Base-by-base conservation (phyloP, 257 asterid genomes). In the Salvia miltiorrhiza region DNA sequence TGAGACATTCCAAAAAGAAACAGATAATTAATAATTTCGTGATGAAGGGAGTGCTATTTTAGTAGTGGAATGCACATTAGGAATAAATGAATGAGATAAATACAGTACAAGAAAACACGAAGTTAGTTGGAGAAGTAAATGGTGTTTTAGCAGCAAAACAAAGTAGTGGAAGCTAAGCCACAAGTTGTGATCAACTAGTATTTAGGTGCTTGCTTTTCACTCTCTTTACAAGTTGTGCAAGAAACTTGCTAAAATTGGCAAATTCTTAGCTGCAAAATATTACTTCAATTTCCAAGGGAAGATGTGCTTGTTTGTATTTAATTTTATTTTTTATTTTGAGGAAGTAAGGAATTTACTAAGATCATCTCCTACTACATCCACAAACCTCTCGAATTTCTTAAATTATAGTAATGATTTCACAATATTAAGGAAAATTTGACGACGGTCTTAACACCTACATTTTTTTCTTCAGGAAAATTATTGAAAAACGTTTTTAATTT, bases 151-250 rank as follows among this genome's bases (percentile, higher is more conserved):
- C 76, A 56, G 35, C 57, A 57, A 47, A 70, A 37, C 76, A n/a
- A 70, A 64, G 77, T 57, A 21, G 77, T 65, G 74, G 69, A 75
- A 75, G 54, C 66, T 67, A 62, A 59, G 65, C 65, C 78, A 74
- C 74, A 17, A 47, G 17, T 52, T 62, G 19, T 52, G 40, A 54
- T 43, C 77, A 40, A 17, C 33, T 26, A 41, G 17, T 43, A 13
- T 44, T 44, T 70, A 32, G 69, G 69, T 70, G 62, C 21, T 47
- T 73, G 10, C 9, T 21, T 66, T 56, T 70, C 74, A 57, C 59
- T 30, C 47, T 43, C 60, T 70, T 57, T 69, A 19, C 59, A 57
- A 24, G 21, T 54, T 48, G 20, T 23, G 17, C 14, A 53, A 23
- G 11, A 32, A 55, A 26, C 17, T 17, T 19, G 16, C 57, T 47